Percentiles rank a stretch among this genome's conserved stretches.
Conservation (phyloP, 1,139 yeast genomes). For the Petasospora fabianii region DNA sequence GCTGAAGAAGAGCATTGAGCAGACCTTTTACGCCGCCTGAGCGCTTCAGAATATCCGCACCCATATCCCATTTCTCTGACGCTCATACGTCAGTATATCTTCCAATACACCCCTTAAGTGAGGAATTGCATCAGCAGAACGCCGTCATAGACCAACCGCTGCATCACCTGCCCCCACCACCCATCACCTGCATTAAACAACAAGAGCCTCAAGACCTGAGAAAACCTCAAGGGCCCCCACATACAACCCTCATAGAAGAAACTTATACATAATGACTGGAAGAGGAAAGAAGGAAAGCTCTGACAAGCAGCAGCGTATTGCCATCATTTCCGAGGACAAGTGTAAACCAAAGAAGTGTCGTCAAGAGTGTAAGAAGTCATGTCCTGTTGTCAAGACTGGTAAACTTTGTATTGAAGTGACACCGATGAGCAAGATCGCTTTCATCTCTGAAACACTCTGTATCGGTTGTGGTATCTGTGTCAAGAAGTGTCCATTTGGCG, state of each 20-base stretch:
- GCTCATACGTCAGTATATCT: too few relatives aligned
- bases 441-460: conserved; percentile 92
- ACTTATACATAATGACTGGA: neutral
- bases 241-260: conserved; percentile 1
- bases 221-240: neutral
- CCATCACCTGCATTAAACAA: too few relatives aligned
- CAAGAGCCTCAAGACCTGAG: too few relatives aligned
- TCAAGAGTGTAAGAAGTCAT: conserved; percentile 93
- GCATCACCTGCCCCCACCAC: too few relatives aligned
- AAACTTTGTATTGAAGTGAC: conserved; percentile 95
- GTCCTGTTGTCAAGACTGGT: conserved; percentile 98
- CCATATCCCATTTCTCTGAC: too few relatives aligned
- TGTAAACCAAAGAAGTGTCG: conserved; percentile 98
- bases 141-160: neutral
- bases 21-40: neutral
- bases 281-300: conserved; percentile 34
- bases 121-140: neutral
- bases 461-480: conserved; percentile 99
- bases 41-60: too few relatives aligned
- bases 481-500: conserved; percentile 96
- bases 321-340: conserved; percentile 88
- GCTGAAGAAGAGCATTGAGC: neutral
- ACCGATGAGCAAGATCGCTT: conserved; percentile 88
- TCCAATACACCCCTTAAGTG: too few relatives aligned
- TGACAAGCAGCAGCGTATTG: conserved; percentile 74